Conservation (phyloP, 1,139 yeast genomes). For the Pichia sp. region DNA sequence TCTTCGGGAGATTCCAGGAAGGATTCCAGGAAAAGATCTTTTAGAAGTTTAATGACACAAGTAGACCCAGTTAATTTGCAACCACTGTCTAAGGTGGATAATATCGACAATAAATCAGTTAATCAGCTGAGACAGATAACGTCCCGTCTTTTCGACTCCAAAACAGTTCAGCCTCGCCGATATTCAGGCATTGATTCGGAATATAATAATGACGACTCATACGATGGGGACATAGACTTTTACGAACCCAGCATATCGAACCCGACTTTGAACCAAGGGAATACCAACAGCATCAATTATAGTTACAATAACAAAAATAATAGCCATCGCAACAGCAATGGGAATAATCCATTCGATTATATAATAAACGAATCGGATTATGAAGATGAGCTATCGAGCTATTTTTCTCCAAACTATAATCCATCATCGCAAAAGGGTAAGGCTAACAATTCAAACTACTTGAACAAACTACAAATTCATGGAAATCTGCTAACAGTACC, state of each 20-base stretch:
- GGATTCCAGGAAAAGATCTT: conserved; percentile 7
- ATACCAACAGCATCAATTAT: conserved; percentile 2
- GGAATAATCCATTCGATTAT: not conserved
- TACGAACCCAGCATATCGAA: conserved; percentile 21
- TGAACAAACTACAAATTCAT: conserved; percentile 7
- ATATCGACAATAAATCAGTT: conserved; percentile 16
- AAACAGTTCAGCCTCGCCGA: conserved; percentile 66
- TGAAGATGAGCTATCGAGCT: conserved; percentile 15
- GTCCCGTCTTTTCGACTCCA: conserved; percentile 64
- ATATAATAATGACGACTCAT: conserved; percentile 29
- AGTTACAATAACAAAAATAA: conserved; percentile 1
- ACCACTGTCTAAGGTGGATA: conserved; percentile 6
- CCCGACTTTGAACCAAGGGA: not conserved
- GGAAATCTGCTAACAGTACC: conserved; percentile 8
- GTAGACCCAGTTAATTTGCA: not conserved
- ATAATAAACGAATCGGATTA: conserved; percentile 12
- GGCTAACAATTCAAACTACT: conserved; percentile 2
- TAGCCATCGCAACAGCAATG: not conserved
- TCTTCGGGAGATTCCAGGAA: conserved; percentile 16
- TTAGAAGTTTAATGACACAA: conserved; percentile 5
- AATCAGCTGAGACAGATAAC: conserved; percentile 59
- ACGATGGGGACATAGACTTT: conserved; percentile 25
- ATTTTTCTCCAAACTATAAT: conserved; percentile 9
- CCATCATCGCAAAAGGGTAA: not conserved
- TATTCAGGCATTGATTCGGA: conserved; percentile 57